Evolutionary conservation across 2,329 filamentous ascomycete species (phyloP), one percentile per base, ranked within the genome.

Genomic region (Alternaria ventricosa): DNA sequence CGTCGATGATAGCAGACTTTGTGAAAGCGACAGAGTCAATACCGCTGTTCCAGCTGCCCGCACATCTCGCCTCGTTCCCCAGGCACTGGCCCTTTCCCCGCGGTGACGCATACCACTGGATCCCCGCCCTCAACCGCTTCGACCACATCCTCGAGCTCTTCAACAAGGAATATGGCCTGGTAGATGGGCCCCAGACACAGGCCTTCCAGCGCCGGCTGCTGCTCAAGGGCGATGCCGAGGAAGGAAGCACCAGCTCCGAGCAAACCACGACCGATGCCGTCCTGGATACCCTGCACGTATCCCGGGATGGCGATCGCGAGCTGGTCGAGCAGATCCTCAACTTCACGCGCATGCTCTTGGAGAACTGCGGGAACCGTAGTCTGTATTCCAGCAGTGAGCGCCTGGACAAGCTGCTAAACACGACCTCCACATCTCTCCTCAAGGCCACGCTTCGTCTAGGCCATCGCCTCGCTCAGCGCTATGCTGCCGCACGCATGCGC

Each of bases 101-200:
- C 79, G 96, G 96, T 64, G 96, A 99, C 79, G 85, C 98, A 28
- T 98, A 98, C 79, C 95, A 99, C 84, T 99, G 96, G 96, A 97
- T 99, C 70, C 90, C 92, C 27, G 87, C 97, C 23, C 83, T 99
- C 64, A 97, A 99, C 80, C 90, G 94, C 61, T 98, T 99, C 80
- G 96, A 99, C 81, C 88, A 88, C 75, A 89, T 98, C 68, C 84
- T 99, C 44, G 93, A 97, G 72, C 85, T 88, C 43, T 94, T 97
- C 78, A 93, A 90, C 79, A 86, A 88, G 60, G 90, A 89, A 68
- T 99, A 99, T 82, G 89, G 89, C 65, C 85, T 99, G 60, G 88
- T 89, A 65, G 87, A 91, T 62, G 93, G 93, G 1, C 93, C 94
- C 2, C 96, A 99, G 81, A 88, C 85, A 50, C 87, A 89, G 70